Base-by-base conservation (phyloP, 257 asterid species). In the Jaltomata sinuosa region DNA sequence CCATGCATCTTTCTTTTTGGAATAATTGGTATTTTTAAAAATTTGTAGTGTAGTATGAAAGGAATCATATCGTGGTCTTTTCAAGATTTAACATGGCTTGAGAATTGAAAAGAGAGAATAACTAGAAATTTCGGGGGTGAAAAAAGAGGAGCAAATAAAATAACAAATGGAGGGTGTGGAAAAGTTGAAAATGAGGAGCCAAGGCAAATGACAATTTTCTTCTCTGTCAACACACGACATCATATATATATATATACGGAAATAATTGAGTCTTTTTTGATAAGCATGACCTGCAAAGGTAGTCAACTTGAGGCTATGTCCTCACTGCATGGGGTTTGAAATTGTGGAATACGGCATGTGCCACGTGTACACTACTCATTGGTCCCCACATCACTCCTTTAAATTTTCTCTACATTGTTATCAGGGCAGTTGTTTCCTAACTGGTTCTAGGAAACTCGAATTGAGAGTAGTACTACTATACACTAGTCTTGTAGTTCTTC, bases 371-470 rank as follows among this genome's bases (percentile, higher is more conserved):
- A 1, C 69, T 57, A 1, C 69, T 57, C 14, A 22, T 19, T 45
- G 55, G 81, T 74, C 81, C 57, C 55, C 59, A 15, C 47, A n/a
- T n/a, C n/a, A n/a, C n/a, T n/a, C n/a, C n/a, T n/a, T n/a, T n/a
- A n/a, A n/a, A n/a, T n/a, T n/a, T n/a, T n/a, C n/a, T n/a, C n/a
- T n/a, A n/a, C n/a, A n/a, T n/a, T n/a, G n/a, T n/a, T n/a, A n/a
- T n/a, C n/a, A n/a, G n/a, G n/a, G n/a, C 72, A 87, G 83, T 85
- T 34, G 82, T 68, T 82, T 45, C 49, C 72, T 85, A 82, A 31
- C 29, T 34, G 18, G 15, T 68, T 68, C 50, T 68, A 29, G 29
- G 78, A 67, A 69, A 68, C 81, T 14, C 36, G 22, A 85, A 8
- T 27, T 62, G 36, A 62, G 11, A 27, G 19, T 27, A 53, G n/a